These are phyloP conservation scores for Sindora glabra DNA, from an alignment of 306 rosid species.

Conservation along the genomic window DNA sequence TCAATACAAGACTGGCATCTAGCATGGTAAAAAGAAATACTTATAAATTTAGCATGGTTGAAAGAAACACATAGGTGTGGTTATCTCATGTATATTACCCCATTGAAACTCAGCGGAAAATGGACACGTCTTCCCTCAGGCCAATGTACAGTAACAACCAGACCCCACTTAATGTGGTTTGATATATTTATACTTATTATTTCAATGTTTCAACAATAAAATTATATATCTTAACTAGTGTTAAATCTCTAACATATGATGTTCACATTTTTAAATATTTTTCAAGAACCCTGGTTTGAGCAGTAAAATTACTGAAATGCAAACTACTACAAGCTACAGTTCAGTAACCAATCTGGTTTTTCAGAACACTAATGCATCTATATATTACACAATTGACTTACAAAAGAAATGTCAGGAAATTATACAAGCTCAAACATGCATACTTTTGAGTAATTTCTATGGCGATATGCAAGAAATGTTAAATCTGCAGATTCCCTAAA, in stretches of 20 bases:
- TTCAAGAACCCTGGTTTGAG: too few relatives aligned
- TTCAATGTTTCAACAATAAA: too few relatives aligned
- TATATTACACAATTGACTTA: conserved; percentile 4
- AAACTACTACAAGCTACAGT: too few relatives aligned
- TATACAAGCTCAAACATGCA: neutral
- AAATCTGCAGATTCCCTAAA: conserved; percentile 95
- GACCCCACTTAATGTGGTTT: too few relatives aligned
- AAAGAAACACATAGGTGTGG: neutral
- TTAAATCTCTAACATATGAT: too few relatives aligned
- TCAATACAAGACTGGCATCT: neutral
- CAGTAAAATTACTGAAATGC: too few relatives aligned
- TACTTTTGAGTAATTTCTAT: conserved; percentile 93
- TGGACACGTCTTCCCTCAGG: neutral
- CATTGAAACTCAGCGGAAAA: neutral
- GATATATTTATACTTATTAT: too few relatives aligned
- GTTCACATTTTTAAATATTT: too few relatives aligned
- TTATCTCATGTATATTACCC: neutral
- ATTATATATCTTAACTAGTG: too few relatives aligned
- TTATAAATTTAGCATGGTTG: conserved; percentile 7
- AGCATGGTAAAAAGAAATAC: neutral
- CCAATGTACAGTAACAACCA: conserved; percentile 8
- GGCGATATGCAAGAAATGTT: conserved; percentile 91
- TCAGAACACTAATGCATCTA: conserved; percentile 9
- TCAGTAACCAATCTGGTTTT: too few relatives aligned
- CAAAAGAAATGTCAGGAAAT: conserved; percentile 10